Evolutionary conservation across 1,284 basidiomycete species (phyloP), one percentile per base, ranked within the genome.

Genomic region (Crepidotus sp.): DNA sequence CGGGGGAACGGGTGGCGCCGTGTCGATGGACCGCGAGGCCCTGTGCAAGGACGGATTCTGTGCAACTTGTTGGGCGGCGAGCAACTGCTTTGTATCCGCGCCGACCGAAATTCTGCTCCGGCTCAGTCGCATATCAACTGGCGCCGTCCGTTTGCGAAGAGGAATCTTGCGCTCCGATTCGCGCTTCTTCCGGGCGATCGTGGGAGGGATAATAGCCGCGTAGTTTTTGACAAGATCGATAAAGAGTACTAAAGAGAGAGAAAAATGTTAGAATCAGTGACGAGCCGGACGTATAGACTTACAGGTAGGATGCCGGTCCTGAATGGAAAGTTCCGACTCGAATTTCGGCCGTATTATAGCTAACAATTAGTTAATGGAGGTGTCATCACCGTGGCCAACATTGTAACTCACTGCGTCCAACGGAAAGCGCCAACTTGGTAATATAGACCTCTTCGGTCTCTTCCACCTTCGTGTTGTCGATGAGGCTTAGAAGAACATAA

Each of bases 101-200:
- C 83, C 63, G 64, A 84, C 63, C 72, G 97, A 76, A 53, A 86
- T 71, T 53, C 71, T 61, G 61, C 77, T 65, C 57, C 89, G 72
- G 55, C 77, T 84, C 61, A 89, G 73, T 36, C 91, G 80, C 78
- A 93, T 83, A 63, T 97, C 94, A 34, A 96, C 70, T 0, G 85
- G 83, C 0, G 83, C 83, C 1, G 93, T 95, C 40, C 89, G 83
- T 59, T 94, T 95, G 34, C 92, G 76, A 17, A 80, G 60, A 4
- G 89, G 91, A 42, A 85, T 70, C 47, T 79, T 81, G 37, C 90
- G 80, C 54, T 89, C 88, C 0, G 83, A 80, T 57, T 95, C 90
- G 32, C 80, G 78, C 54, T 84, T 86, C 70, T 94, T 95, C 59
- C 79, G 80, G 38, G 76, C 70, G 46, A 96, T 79, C 0, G 92